Percentiles rank a stretch among this genome's conserved stretches.
phyloP scores from a whole-genome alignment of 441 rosid species.

The Adansonia madagascariensis region DNA sequence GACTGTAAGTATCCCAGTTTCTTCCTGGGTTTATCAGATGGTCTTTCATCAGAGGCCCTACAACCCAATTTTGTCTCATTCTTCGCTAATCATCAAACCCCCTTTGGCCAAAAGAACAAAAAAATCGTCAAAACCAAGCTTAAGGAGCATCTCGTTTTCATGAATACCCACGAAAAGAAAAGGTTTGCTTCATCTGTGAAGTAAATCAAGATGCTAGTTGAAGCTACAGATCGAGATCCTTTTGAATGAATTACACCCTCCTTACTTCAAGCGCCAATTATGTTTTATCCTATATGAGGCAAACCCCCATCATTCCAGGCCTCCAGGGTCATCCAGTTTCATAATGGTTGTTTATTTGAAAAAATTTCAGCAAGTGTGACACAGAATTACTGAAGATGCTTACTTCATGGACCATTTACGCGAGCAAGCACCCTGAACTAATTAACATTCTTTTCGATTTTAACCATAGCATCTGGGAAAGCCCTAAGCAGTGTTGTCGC shows the following conservation, averaged over 20 bases:
- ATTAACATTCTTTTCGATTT: not conserved
- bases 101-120: too few relatives aligned
- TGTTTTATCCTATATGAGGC: not conserved
- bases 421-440: not conserved
- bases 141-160: not conserved
- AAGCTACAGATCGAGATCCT: not conserved
- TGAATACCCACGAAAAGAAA: not conserved
- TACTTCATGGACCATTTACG: not conserved
- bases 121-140: not conserved
- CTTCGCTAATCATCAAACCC: not conserved
- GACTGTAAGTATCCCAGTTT: constrained; percentile 25
- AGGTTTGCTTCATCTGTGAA: not conserved
- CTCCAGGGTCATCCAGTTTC: not conserved
- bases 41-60: constrained; percentile 30
- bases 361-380: not conserved
- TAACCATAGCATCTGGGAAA: not conserved
- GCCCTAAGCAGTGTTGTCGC: not conserved
- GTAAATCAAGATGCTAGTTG: not conserved
- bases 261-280: not conserved
- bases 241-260: not conserved
- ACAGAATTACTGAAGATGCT: not conserved
- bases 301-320: not conserved
- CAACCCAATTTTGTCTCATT: not conserved
- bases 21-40: constrained; percentile 18
- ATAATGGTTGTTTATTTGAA: not conserved